Evolutionary conservation across 2,329 filamentous ascomycete species (phyloP), one percentile per base, ranked within the genome.

Genomic region (Monilinia vaccinii-corymbosi): DNA sequence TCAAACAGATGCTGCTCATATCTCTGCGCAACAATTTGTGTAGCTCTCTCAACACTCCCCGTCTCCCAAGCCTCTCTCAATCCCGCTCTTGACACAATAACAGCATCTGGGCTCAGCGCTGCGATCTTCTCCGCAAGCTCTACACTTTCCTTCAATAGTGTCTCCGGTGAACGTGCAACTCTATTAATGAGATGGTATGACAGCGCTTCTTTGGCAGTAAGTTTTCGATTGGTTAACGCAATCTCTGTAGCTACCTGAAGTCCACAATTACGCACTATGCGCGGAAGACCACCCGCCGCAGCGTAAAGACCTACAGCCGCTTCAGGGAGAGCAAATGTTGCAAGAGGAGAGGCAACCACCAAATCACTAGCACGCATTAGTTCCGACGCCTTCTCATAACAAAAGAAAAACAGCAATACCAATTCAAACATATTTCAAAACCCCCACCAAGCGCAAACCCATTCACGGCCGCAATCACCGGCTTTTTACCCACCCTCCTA

Each of bases 391-490:
- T 32, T 11, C 3, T 6, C 8, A 25, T 8, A 23, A 11, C 4
- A 11, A 28, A 46, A 11, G 7, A 34, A 47, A 32, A 47, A 14
- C 16, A 31, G n/a, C 49, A 60, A 38, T 59, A 69, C 67, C 68
- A 83, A 73, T 91, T 90, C 57, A 71, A 63, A 61, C 65, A 67
- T 28, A 91, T 89, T 76, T 93, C 89, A 74, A 89, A 86, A 1
- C 88, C 89, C 50, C 89, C 89, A 52, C 89, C 89, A 34, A 89
- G 78, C 48, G 86, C 88, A 42, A 87, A 77, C 3, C 89, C 89
- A 70, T 91, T 89, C n/a, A 92, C 86, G 1, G 88, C 89, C 0
- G 85, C 87, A 45, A 93, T 80, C 62, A 93, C 78, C 7, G 89
- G 89, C 69, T 93, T 93, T 72, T 82, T 84, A 50, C 87, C 87